phyloP scores from a whole-genome alignment of 106 monocot species.

The Platanthera guangdongensis region DNA sequence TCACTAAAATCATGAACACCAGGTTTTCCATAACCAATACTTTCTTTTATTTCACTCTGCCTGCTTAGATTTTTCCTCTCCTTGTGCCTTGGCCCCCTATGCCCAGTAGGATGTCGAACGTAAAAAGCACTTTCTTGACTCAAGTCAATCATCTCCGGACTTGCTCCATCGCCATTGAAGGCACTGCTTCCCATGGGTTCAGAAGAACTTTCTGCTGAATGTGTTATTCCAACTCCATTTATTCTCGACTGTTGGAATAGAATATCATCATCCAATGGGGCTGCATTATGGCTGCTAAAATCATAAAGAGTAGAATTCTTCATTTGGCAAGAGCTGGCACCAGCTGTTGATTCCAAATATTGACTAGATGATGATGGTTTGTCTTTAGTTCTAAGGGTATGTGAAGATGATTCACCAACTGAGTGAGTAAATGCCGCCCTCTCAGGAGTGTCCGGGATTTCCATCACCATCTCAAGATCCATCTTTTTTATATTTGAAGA shows the following conservation, averaged over 20 bases:
- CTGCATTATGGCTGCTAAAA: conserved; percentile 1
- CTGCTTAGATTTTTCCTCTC: too few relatives aligned
- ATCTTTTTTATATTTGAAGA: conserved; percentile 17
- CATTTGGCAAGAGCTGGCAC: neutral
- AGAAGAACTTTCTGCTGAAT: neutral
- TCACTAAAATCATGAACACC: neutral
- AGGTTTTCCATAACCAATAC: too few relatives aligned
- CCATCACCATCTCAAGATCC: conserved; percentile 27
- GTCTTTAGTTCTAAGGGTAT: neutral
- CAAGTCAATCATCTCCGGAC: conserved; percentile 8
- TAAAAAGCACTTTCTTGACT: neutral
- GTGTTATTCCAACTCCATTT: conserved; percentile 8
- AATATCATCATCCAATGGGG: conserved; percentile 17
- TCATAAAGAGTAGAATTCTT: neutral
- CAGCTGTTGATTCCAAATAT: conserved; percentile 2
- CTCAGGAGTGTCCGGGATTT: conserved; percentile 54
- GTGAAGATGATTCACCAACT: conserved; percentile 4
- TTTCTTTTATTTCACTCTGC: too few relatives aligned
- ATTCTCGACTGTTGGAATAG: conserved; percentile 25
- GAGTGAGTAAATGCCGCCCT: conserved; percentile 11
- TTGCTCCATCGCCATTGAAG: conserved; percentile 2
- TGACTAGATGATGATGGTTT: conserved; percentile 4
- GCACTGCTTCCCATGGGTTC: neutral
- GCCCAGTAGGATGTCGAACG: conserved; percentile 16
- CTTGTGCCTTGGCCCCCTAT: conserved; percentile 2